A percentile compares a stretch with the other conserved stretches of the same genome.
These are phyloP conservation scores for Pyricularia sp. DNA, from an alignment of 2,329 filamentous ascomycete genomes.

Conservation along the genomic window DNA sequence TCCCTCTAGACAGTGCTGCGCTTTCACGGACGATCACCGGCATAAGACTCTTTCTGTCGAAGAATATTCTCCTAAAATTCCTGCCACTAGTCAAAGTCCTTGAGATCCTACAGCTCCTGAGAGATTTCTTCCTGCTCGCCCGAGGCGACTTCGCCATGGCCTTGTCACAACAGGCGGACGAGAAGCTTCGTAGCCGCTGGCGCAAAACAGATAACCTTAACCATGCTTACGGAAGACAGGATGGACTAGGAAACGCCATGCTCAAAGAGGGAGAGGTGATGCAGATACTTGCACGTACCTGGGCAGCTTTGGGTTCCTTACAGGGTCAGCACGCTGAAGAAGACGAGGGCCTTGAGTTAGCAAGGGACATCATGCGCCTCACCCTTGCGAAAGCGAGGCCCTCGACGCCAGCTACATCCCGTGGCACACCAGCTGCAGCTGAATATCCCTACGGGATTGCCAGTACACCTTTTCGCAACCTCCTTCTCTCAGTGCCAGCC, in stretches of 20 bases:
- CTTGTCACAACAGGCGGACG: conserved; percentile 73
- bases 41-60: conserved; percentile 70
- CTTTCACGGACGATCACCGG: conserved; percentile 61
- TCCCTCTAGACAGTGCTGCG: conserved; percentile 59
- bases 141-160: conserved; percentile 86
- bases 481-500: conserved; percentile 68
- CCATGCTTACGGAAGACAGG: conserved; percentile 41
- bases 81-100: conserved; percentile 66
- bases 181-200: conserved; percentile 62
- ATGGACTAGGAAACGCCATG: conserved; percentile 47
- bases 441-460: conserved; percentile 22
- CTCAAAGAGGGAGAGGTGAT: conserved; percentile 82
- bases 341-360: conserved; percentile 71
- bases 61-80: conserved; percentile 70
- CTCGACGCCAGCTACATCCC: conserved; percentile 17
- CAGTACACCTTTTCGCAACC: conserved; percentile 56
- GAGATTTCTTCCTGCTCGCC: conserved; percentile 78
- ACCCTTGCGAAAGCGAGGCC: conserved; percentile 40
- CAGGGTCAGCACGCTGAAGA: conserved; percentile 60
- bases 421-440: conserved; percentile 16
- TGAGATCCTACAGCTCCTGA: conserved; percentile 62
- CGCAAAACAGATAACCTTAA: conserved; percentile 48
- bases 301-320: conserved; percentile 65
- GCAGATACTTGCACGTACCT: conserved; percentile 62
- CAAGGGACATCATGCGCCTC: conserved; percentile 62